Conservation (phyloP, 305 asterid species). For the Rubia occidens region DNA sequence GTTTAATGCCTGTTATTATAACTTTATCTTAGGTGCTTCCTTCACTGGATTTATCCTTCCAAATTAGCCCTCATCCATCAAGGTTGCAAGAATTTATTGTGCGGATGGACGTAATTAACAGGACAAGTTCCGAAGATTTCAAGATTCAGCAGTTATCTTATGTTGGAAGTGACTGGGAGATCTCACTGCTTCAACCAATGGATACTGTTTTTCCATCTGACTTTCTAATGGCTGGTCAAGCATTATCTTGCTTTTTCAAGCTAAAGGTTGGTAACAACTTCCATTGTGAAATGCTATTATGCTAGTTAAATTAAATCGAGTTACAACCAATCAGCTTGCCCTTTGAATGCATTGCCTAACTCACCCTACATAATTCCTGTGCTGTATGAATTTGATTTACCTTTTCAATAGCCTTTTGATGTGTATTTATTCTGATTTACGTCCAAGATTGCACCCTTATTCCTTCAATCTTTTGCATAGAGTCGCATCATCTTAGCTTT, state of each 20-base stretch:
- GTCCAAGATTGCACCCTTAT: neutral
- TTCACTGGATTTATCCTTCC: conserved; percentile 75
- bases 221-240: conserved; percentile 74
- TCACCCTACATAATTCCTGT: neutral
- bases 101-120: conserved; percentile 80
- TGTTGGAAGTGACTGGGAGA: conserved; percentile 82
- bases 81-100: conserved; percentile 77
- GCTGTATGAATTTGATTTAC: neutral
- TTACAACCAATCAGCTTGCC: neutral
- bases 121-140: conserved; percentile 67
- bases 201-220: conserved; percentile 46
- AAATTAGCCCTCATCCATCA: conserved; percentile 69
- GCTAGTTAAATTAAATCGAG: neutral
- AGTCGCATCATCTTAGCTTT: neutral
- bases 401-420: neutral
- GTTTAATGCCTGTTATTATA: conserved; percentile 6
- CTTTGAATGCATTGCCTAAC: neutral
- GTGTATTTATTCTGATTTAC: neutral
- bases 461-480: neutral
- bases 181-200: conserved; percentile 59
- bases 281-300: neutral
- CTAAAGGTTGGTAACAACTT: conserved; percentile 60
- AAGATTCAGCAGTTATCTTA: conserved; percentile 83
- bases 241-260: conserved; percentile 75
- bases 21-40: conserved; percentile 58